Percentiles rank a stretch among this genome's conserved stretches.
phyloP scores from a whole-genome alignment of 768 basidiomycete species.

The Asterophora parasitica region DNA sequence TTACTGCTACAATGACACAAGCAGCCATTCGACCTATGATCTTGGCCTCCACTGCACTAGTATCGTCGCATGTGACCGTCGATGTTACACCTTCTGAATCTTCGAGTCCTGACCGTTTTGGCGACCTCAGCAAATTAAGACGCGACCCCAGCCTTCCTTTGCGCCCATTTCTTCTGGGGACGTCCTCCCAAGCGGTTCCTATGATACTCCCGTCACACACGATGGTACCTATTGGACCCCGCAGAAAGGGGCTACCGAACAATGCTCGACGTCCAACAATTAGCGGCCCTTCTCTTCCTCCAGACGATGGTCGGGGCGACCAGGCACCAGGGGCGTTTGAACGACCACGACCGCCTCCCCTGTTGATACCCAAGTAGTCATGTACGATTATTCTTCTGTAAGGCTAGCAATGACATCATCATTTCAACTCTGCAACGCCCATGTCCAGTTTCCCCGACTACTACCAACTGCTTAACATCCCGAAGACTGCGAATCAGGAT shows the following conservation, averaged over 20 bases:
- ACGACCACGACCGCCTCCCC: conserved; percentile 39
- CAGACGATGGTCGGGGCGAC: conserved; percentile 17
- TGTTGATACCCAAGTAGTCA: conserved; percentile 10
- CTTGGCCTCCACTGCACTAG: conserved; percentile 1
- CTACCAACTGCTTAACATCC: conserved; percentile 58
- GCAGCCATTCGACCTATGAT: conserved; percentile 10
- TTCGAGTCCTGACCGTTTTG: neutral
- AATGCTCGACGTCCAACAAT: conserved; percentile 26
- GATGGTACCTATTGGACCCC: conserved; percentile 26
- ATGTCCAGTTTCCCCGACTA: conserved; percentile 83
- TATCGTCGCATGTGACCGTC: neutral
- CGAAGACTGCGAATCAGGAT: conserved; percentile 56
- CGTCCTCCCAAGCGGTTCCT: conserved; percentile 20
- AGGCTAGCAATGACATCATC: conserved; percentile 4
- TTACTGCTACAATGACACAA: neutral
- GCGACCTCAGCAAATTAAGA: neutral
- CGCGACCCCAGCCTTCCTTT: conserved; percentile 12
- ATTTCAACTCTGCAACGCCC: conserved; percentile 16
- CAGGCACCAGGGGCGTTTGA: conserved; percentile 28
- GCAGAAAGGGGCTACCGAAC: conserved; percentile 19
- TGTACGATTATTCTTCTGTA: neutral
- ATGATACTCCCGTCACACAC: conserved; percentile 21
- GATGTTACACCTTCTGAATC: neutral
- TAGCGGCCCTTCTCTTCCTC: conserved; percentile 22
- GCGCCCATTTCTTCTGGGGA: conserved; percentile 33